These are phyloP conservation scores for Esteya vermicola DNA, from an alignment of 2,329 filamentous ascomycete species.

Conservation along the genomic window DNA sequence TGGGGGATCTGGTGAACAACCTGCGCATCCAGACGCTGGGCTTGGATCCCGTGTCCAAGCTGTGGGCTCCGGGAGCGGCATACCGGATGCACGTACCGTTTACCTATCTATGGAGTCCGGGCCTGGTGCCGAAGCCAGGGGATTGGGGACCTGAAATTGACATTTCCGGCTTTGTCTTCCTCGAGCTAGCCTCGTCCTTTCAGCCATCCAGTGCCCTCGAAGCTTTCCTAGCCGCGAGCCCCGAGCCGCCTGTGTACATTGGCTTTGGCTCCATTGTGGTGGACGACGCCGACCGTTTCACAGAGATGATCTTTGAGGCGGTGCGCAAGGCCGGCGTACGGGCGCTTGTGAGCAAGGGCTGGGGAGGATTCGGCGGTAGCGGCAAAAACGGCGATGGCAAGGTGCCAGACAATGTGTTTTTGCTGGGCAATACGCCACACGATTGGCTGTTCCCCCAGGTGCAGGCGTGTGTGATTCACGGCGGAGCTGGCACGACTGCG, in stretches of 20 bases:
- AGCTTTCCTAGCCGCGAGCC: conserved; percentile 40
- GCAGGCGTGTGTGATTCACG: conserved; percentile 55
- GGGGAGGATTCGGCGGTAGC: conserved; percentile 59
- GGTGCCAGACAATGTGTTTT: conserved; percentile 49
- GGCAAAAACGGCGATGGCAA: conserved; percentile 24
- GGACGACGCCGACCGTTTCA: conserved; percentile 55
- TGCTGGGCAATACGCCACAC: conserved; percentile 62
- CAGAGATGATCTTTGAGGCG: conserved; percentile 56
- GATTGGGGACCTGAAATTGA: conserved; percentile 60
- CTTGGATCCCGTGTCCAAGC: conserved; percentile 58
- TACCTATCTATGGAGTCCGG: conserved; percentile 59
- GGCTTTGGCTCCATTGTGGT: conserved; percentile 67
- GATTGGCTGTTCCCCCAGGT: conserved; percentile 64
- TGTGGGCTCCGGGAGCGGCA: conserved; percentile 63
- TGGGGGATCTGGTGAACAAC: conserved; percentile 64
- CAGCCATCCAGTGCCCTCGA: conserved; percentile 40
- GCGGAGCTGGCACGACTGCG: conserved; percentile 65
- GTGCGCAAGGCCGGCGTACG: conserved; percentile 51
- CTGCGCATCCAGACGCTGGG: conserved; percentile 56
- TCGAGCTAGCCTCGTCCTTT: conserved; percentile 51
- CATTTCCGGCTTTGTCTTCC: conserved; percentile 65
- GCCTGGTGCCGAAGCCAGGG: conserved; percentile 48
- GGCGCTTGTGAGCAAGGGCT: conserved; percentile 60
- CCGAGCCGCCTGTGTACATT: conserved; percentile 54
- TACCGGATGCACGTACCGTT: conserved; percentile 63